Percentiles rank a stretch among this genome's conserved stretches.
phyloP scores from a whole-genome alignment of 495 filamentous ascomycete species.

The Hypoxylon cercidicola region DNA sequence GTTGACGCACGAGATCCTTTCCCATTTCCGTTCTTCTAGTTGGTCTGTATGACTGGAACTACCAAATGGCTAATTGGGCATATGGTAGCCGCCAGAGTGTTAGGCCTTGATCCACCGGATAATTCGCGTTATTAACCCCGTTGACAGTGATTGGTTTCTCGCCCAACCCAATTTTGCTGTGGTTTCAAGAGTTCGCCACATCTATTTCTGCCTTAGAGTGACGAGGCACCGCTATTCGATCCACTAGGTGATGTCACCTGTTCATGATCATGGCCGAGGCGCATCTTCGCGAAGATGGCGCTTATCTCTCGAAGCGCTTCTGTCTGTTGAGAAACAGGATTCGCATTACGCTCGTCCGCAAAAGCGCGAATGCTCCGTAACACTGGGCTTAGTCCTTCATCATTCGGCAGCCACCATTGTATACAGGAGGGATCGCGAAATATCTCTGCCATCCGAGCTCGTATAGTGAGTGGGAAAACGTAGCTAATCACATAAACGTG shows the following conservation, averaged over 20 bases:
- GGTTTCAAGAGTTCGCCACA: neutral
- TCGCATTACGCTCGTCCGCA: slow-evolving; percentile 74
- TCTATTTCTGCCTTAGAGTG: slow-evolving; percentile 11
- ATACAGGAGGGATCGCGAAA: slow-evolving; percentile 75
- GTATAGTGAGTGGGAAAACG: slow-evolving; percentile 79
- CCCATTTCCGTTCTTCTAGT: slow-evolving; percentile 14
- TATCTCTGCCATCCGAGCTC: slow-evolving; percentile 74
- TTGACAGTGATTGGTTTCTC: neutral
- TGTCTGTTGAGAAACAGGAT: slow-evolving; percentile 68
- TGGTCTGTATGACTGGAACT: neutral
- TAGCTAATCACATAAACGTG: slow-evolving; percentile 65
- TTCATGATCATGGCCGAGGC: slow-evolving; percentile 43
- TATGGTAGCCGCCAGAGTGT: neutral
- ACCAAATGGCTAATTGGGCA: slow-evolving; percentile 5
- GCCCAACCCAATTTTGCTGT: neutral
- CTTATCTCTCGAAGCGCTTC: slow-evolving; percentile 81
- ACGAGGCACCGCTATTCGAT: slow-evolving; percentile 34
- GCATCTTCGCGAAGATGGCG: slow-evolving; percentile 69
- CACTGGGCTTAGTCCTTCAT: slow-evolving; percentile 76
- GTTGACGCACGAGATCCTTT: slow-evolving; percentile 9
- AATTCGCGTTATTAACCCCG: slow-evolving; percentile 1
- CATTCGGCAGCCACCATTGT: slow-evolving; percentile 88
- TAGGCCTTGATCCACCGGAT: neutral
- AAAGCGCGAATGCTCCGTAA: slow-evolving; percentile 80
- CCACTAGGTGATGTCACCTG: slow-evolving; percentile 30